phyloP scores from a whole-genome alignment of 331 rosid species.

The Prunus yedoensis region DNA sequence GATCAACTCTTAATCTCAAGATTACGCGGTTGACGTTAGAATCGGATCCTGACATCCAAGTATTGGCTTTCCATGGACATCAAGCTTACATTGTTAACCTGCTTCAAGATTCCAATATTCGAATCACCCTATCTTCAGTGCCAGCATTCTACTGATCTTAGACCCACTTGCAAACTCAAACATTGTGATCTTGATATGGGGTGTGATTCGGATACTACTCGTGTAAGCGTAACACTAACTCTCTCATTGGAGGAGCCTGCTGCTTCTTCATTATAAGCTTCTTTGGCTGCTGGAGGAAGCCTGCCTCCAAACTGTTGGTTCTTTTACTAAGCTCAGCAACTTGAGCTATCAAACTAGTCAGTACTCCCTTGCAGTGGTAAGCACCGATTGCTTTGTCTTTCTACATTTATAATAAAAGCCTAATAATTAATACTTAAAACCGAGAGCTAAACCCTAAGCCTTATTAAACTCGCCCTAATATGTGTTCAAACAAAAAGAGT shows the following conservation, averaged over 20 bases:
- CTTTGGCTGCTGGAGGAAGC: not conserved
- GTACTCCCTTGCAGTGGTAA: constrained; percentile 62
- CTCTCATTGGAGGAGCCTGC: constrained; percentile 31
- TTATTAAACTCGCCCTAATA: not conserved
- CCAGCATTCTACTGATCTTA: constrained; percentile 39
- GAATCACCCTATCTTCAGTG: constrained; percentile 44
- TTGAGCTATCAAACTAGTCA: constrained; percentile 47
- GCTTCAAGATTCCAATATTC: constrained; percentile 66
- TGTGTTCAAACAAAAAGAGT: not conserved
- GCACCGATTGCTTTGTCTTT: constrained; percentile 87
- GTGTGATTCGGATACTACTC: constrained; percentile 43
- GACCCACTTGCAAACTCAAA: constrained; percentile 58
- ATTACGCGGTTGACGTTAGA: constrained; percentile 32
- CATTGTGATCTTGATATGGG: constrained; percentile 41
- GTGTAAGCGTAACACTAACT: constrained; percentile 39
- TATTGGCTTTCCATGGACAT: constrained; percentile 54
- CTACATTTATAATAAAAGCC: constrained; percentile 26
- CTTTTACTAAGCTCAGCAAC: constrained; percentile 49
- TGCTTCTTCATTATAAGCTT: constrained; percentile 11
- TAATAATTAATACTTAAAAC: not conserved
- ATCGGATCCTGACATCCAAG: constrained; percentile 32
- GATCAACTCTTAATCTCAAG: constrained; percentile 57
- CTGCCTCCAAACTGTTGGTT: constrained; percentile 50
- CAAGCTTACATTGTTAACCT: constrained; percentile 31
- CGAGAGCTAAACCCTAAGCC: no score